Evolutionary conservation across 352 stramenopile genomes (phyloP).

Genomic region (Globisporangium radiosum): DNA sequence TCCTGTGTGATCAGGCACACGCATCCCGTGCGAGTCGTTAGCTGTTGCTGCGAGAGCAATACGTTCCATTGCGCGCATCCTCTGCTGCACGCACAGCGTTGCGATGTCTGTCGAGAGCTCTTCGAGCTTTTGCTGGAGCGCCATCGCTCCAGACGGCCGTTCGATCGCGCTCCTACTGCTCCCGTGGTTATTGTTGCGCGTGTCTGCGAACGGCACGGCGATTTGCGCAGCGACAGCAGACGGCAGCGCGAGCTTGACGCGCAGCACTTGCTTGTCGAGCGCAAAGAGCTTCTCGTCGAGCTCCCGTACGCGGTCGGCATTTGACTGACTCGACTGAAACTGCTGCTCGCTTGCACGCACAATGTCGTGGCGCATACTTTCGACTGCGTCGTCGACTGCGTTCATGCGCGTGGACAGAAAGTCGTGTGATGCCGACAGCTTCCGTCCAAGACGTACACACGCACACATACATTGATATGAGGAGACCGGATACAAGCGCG

Average conservation of each 20-base stretch:
- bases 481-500: too few species aligned
- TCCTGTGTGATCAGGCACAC: constrained; percentile 17
- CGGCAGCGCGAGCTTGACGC: constrained; percentile 49
- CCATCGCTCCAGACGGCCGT: constrained; percentile 13
- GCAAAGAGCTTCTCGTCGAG: constrained; percentile 56
- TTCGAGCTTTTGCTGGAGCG: constrained; percentile 28
- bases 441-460: background rate
- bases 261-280: constrained; percentile 64
- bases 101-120: constrained; percentile 31
- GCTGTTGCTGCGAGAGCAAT: background rate
- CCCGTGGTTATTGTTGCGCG: background rate
- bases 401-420: constrained; percentile 34
- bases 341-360: constrained; percentile 25
- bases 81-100: constrained; percentile 22
- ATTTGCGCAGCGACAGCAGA: constrained; percentile 34
- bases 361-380: constrained; percentile 31
- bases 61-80: background rate
- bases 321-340: constrained; percentile 15
- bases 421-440: constrained; percentile 24
- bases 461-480: background rate
- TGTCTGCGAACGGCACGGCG: constrained; percentile 12
- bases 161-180: constrained; percentile 10
- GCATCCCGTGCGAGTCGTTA: background rate
- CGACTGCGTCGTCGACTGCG: constrained; percentile 34
- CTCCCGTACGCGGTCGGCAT: constrained; percentile 21